A percentile compares a stretch with the other conserved stretches of the same genome.
These are phyloP conservation scores for Rhodotorula glutinis DNA, from an alignment of 1,284 basidiomycete species.

Conservation along the genomic window DNA sequence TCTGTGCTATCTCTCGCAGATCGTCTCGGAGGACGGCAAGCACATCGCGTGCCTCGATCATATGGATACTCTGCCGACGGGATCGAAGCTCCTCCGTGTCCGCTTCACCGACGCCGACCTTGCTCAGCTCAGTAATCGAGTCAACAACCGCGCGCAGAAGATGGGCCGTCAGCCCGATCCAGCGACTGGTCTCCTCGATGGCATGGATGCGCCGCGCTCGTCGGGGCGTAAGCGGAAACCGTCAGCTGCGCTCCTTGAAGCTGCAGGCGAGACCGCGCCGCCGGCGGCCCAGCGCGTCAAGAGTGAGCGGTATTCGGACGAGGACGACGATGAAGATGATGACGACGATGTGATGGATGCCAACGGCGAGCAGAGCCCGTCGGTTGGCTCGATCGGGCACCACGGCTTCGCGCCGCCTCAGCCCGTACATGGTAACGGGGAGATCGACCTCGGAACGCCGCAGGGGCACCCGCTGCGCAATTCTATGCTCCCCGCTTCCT, in stretches of 20 bases:
- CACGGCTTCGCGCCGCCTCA: neutral
- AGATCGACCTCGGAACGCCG: neutral
- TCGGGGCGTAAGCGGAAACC: slow-evolving; percentile 35
- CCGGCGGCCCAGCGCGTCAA: slow-evolving; percentile 9
- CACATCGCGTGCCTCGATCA: slow-evolving; percentile 84
- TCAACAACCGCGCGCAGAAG: slow-evolving; percentile 33
- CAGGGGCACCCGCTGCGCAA: neutral
- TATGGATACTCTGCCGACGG: slow-evolving; percentile 42
- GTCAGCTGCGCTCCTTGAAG: slow-evolving; percentile 28
- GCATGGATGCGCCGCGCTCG: slow-evolving; percentile 17
- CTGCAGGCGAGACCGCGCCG: slow-evolving; percentile 18
- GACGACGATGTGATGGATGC: neutral
- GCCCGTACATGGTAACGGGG: too few relatives aligned
- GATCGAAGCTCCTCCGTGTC: slow-evolving; percentile 27
- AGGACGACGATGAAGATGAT: slow-evolving; percentile 1
- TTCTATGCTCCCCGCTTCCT: neutral
- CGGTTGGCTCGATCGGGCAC: too few relatives aligned
- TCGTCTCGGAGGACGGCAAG: slow-evolving; percentile 67
- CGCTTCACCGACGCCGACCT: slow-evolving; percentile 40
- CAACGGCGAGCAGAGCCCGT: neutral
- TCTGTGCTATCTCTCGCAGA: slow-evolving; percentile 92
- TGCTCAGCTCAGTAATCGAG: slow-evolving; percentile 28
- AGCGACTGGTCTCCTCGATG: slow-evolving; percentile 8
- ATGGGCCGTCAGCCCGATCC: slow-evolving; percentile 22
- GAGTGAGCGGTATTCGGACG: neutral